Conservation (phyloP, 345 rosid species). For the Lepidium aucheri region DNA sequence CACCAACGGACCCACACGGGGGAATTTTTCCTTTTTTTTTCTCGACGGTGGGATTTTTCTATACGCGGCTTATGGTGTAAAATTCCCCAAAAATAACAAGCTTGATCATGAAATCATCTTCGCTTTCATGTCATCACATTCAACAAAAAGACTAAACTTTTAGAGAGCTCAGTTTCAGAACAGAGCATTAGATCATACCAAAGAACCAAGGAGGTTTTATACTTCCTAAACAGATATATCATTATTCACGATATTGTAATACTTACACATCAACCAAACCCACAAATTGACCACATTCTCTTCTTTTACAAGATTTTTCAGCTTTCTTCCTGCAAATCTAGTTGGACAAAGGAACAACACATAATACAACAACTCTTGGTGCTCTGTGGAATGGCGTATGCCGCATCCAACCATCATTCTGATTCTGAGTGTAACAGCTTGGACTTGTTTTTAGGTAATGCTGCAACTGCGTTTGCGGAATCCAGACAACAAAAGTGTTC, state of each 20-base stretch:
- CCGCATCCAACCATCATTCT: slow-evolving; percentile 5
- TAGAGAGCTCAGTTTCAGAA: no score
- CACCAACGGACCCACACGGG: slow-evolving; percentile 11
- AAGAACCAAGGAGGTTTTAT: background rate
- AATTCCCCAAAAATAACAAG: background rate
- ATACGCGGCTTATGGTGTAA: slow-evolving; percentile 8
- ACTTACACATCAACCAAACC: background rate
- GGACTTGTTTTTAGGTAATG: background rate
- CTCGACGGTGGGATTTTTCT: background rate
- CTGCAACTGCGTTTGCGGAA: slow-evolving; percentile 3
- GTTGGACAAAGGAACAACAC: background rate
- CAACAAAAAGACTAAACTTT: background rate
- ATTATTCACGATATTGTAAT: background rate
- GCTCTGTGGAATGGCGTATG: background rate
- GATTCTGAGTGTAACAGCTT: slow-evolving; percentile 8
- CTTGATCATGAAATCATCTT: background rate
- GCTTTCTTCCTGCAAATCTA: background rate
- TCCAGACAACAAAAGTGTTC: background rate
- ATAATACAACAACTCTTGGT: background rate
- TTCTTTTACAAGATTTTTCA: background rate
- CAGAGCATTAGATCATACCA: background rate
- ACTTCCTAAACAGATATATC: background rate
- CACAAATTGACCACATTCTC: background rate
- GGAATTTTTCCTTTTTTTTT: no score
- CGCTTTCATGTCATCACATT: background rate